Evolutionary conservation across 1,284 basidiomycete genomes (phyloP), one percentile per base, ranked within the genome.

Genomic region (Moesziomyces aphidis): DNA sequence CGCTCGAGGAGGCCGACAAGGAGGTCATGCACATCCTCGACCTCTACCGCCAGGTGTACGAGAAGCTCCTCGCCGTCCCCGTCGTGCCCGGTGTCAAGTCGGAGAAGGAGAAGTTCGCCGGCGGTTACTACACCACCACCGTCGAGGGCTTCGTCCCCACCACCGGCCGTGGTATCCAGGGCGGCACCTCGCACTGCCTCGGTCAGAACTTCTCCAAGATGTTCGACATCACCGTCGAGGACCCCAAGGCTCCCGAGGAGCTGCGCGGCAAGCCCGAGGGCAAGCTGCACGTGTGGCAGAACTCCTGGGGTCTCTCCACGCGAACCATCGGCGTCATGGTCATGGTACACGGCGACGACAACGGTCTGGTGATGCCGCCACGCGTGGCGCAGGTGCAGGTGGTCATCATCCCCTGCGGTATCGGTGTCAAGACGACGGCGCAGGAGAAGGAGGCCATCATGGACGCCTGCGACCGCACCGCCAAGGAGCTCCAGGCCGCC

Each of bases 31-130:
- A 96, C 72, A 99, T 99, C 80, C 91, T 99, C 79, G 94, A 97
- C 62, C 91, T 98, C 70, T 99, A 99, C 87, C 90, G 93, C 42
- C 91, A 91, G 67, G 92, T 99, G n/a, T 99, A 96, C 87, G 93
- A 95, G 86, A 95, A 99, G 68, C 89, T 99, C 22, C 91, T 99
- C 53, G 96, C 96, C 50, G 94, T 99, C 45, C 96, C 97, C 54
- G 95, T 99, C 85, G 92, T 98, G 72, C 93, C 93, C 13, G 96
- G 96, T 77, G 88, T 96, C 85, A 99, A 99, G 86, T 97, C 95
- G 15, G 95, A 97, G 86, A 99, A 99, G 87, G 96, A 99, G 87
- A 99, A 98, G 86, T 99, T 99, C 79, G 96, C 97, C 10, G 96
- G 96, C 58, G 97, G 93, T 2, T 88, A 96, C 83, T 99, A 99